phyloP scores from a whole-genome alignment of 768 basidiomycete genomes.

The Lactarius evosmus region DNA sequence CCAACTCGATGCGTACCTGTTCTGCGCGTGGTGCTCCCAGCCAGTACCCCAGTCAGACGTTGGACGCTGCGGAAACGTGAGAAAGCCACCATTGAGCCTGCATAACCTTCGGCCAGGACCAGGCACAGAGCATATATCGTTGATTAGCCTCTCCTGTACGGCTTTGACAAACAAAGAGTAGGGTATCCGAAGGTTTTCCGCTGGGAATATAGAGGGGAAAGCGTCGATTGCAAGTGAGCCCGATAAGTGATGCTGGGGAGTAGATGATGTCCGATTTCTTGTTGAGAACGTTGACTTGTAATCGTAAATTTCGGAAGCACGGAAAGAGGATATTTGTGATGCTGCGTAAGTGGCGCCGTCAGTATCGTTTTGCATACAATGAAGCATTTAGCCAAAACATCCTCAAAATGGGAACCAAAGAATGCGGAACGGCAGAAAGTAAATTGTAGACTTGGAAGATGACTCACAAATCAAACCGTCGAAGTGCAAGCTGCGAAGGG shows the following conservation, averaged over 20 bases:
- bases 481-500: conserved; percentile 42
- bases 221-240: conserved; percentile 20
- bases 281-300: conserved; percentile 44
- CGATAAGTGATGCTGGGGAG: conserved; percentile 35
- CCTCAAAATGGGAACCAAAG: neutral
- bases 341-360: conserved; percentile 35
- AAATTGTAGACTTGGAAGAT: conserved; percentile 9
- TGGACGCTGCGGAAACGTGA: conserved; percentile 47
- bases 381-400: neutral
- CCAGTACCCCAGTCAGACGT: conserved; percentile 60
- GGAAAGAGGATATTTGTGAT: conserved; percentile 43
- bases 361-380: neutral
- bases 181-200: conserved; percentile 42
- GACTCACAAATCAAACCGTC: conserved; percentile 53
- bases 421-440: neutral
- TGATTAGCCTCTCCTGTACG: conserved; percentile 51
- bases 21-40: conserved; percentile 55
- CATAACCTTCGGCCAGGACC: conserved; percentile 38
- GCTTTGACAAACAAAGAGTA: conserved; percentile 57
- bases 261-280: conserved; percentile 38
- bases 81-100: conserved; percentile 60
- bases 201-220: conserved; percentile 40
- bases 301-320: conserved; percentile 50
- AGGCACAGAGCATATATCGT: conserved; percentile 42
- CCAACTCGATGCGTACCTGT: conserved; percentile 39